phyloP scores from a whole-genome alignment of 1,139 yeast species.

The Suhomyces atakaporum region DNA sequence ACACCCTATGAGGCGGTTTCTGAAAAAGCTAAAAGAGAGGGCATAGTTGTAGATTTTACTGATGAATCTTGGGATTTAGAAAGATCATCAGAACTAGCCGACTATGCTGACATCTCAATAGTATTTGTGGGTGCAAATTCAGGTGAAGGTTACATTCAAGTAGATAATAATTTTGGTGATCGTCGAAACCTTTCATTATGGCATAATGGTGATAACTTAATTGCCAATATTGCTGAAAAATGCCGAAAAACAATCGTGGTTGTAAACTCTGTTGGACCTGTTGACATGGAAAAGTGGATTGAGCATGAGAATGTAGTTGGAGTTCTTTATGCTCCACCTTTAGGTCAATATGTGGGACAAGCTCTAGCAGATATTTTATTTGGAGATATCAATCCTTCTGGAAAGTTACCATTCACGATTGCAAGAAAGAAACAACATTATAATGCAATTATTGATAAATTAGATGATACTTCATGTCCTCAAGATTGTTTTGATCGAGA shows the following conservation, averaged over 20 bases:
- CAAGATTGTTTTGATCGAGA: conserved; percentile 53
- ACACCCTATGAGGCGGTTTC: conserved; percentile 57
- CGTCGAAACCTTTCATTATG: conserved; percentile 56
- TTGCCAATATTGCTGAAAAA: conserved; percentile 47
- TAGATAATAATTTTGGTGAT: conserved; percentile 64
- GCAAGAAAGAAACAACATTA: conserved; percentile 58
- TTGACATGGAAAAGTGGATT: conserved; percentile 59
- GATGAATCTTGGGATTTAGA: conserved; percentile 48
- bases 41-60: conserved; percentile 47
- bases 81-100: conserved; percentile 45
- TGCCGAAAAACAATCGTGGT: conserved; percentile 59
- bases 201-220: conserved; percentile 62
- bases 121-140: conserved; percentile 55
- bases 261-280: conserved; percentile 60
- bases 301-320: conserved; percentile 60
- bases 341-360: conserved; percentile 55
- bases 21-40: conserved; percentile 44
- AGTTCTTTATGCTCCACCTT: conserved; percentile 56
- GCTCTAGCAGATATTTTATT: conserved; percentile 48
- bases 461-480: conserved; percentile 42
- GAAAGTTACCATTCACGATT: conserved; percentile 63
- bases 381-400: conserved; percentile 64
- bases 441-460: conserved; percentile 47
- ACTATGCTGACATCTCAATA: conserved; percentile 52
- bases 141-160: conserved; percentile 61